Evolutionary conservation across 139 green algal genomes (phyloP), one percentile per base, ranked within the genome.

Genomic region (Chlorella vulgaris): DNA sequence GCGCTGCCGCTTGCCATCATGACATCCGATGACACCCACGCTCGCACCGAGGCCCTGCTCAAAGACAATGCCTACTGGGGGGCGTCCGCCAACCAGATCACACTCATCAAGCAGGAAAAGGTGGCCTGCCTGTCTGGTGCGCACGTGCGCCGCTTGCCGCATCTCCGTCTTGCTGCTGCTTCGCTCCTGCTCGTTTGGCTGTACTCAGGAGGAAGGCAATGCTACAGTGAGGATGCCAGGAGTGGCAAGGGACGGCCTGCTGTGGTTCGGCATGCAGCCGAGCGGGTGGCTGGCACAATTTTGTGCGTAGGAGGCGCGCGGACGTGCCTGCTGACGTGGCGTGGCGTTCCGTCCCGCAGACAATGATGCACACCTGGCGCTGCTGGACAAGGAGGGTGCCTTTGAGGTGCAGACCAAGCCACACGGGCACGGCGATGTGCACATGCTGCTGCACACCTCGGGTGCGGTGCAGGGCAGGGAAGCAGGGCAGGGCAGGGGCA

Each of bases 391-490:
- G 4, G 93, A 98, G 87, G 36, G 39, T 26, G 74, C 79, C 13
- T 99, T 89, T 73, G 33, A 31, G 62, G 55, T 95, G 47, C 92
- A 96, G 88, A 98, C 94, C 63, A 99, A 99, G 89, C 97, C 97
- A 8, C 97, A 99, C 81, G 97, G 97, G 6, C 97, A 99, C 77
- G 97, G 97, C 33, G 97, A 99, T 81, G 97, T 99, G 78, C 97
- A 99, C 84, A 89, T 92, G 58, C 91, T 99, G 84, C 90, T 99
- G 74, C 90, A 98, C 79, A 76, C 76, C 22, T 87, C 66, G 18
- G 96, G 96, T 69, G 36, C 3, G 65, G 8, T 3, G n/a, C 10
- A 22, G 19, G 38, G 19, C 4, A 8, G 2, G 22, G 15, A 4
- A 10, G 39, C 8, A 1, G 66, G 26, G 15, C 19, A 2, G 36